phyloP scores from a whole-genome alignment of 2,329 filamentous ascomycete species.

The Arthrobotrys conoides region DNA sequence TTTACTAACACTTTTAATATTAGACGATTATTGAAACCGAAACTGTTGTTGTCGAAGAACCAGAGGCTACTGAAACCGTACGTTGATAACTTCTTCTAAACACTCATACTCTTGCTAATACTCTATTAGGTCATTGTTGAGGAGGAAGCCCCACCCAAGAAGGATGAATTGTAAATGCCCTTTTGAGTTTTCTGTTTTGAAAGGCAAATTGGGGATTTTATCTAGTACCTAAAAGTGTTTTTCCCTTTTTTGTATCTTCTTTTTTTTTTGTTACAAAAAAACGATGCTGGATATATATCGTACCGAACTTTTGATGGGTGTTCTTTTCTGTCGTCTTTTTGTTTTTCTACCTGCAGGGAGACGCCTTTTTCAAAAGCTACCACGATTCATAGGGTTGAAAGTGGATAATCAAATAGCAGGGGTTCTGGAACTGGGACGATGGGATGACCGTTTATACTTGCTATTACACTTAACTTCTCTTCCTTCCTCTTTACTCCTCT shows the following conservation, averaged over 20 bases:
- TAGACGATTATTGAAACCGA: conserved; percentile 22
- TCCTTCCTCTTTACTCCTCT: background rate
- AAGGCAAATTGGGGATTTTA: background rate
- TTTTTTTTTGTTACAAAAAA: conserved; percentile 2
- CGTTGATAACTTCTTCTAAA: conserved; percentile 10
- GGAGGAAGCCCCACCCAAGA: background rate
- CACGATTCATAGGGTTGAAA: background rate
- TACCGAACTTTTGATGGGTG: conserved; percentile 13
- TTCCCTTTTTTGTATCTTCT: conserved; percentile 31
- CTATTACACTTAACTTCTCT: conserved; percentile 1
- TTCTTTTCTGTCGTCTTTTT: conserved; percentile 25
- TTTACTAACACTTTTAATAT: background rate
- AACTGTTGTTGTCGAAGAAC: conserved; percentile 33
- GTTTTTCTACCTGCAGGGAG: conserved; percentile 8
- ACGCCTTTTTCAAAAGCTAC: background rate
- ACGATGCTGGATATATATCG: conserved; percentile 44
- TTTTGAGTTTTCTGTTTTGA: conserved; percentile 9
- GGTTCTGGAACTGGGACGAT: conserved; percentile 12
- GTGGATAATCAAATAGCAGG: conserved; percentile 6
- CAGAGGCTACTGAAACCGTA: conserved; percentile 39
- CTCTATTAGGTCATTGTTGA: conserved; percentile 25
- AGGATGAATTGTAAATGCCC: conserved; percentile 39
- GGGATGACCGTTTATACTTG: conserved; percentile 25
- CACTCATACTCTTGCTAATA: conserved; percentile 15
- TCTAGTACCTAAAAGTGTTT: conserved; percentile 33